Conservation (phyloP, 2,329 filamentous ascomycete genomes). For the Calonectria pseudoreteaudii region DNA sequence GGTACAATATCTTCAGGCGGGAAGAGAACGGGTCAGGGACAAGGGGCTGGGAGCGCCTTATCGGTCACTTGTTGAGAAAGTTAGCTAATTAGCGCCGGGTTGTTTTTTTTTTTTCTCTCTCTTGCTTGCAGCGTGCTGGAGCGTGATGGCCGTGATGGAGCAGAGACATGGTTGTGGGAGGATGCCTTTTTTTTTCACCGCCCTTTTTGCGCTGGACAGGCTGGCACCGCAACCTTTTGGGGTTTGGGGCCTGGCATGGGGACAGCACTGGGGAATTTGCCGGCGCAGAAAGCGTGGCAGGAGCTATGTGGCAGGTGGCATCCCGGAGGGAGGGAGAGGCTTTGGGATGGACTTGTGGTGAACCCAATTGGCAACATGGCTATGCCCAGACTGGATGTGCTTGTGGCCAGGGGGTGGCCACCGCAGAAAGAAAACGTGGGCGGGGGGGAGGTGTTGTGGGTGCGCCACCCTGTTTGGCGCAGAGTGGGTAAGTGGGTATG, state of each 20-base stretch:
- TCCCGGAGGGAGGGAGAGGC: not conserved
- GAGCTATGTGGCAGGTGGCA: constrained; percentile 10
- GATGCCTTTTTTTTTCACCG: constrained; percentile 21
- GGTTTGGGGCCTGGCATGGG: not conserved
- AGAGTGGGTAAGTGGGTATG: not conserved
- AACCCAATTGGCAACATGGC: not conserved
- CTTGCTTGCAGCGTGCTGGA: not conserved
- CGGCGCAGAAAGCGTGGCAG: not conserved
- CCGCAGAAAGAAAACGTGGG: not conserved
- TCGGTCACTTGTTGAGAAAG: constrained; percentile 22
- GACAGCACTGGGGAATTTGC: not conserved
- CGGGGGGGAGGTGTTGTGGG: not conserved
- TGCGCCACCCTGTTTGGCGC: constrained; percentile 1
- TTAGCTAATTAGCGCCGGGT: constrained; percentile 18
- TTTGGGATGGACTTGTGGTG: not conserved
- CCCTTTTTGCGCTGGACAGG: constrained; percentile 11
- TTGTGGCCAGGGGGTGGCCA: not conserved
- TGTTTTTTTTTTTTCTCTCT: constrained; percentile 14
- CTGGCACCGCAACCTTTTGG: not conserved
- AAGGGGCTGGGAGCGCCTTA: constrained; percentile 12
- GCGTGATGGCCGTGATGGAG: constrained; percentile 9
- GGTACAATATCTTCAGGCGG: constrained; percentile 8
- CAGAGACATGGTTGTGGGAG: not conserved
- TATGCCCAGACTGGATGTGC: constrained; percentile 1
- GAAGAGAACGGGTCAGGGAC: constrained; percentile 15